Base-by-base conservation (phyloP, 495 filamentous ascomycete genomes). In the Neurospora sp. region DNA sequence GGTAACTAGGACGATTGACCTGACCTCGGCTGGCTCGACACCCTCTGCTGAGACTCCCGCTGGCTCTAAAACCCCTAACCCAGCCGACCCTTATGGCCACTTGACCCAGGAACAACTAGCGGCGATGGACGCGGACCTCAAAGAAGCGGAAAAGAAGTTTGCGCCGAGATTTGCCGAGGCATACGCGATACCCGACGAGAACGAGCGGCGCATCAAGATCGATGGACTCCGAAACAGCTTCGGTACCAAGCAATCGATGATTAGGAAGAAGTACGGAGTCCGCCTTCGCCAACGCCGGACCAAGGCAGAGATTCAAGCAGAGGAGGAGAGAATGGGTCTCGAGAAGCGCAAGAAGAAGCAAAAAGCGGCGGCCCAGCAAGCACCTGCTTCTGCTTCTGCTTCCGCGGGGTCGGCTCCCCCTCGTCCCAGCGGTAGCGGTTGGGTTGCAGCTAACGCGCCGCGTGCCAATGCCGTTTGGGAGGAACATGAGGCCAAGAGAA, bases 231-330 rank as follows among this genome's bases (percentile, higher is more conserved):
- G 83, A 10, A 85, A 84, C 44, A 80, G 79, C 37, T 85, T 84
- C 65, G 83, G 82, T 20, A 86, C 84, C 3, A 86, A 85, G 70
- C 83, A 86, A 61, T 84, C 83, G 44, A 84, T 82, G 73, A 83
- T 85, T 31, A 79, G 83, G 7, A 84, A 84, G 73, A 86, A 84
- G 61, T 86, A 83, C 53, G 84, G 83, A 27, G 82, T 86, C 3
- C 79, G 81, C 8, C 79, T 86, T n/a, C 79, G 84, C 8, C 79
- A 84, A 31, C 73, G 83, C n/a, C 79, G 82, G 1, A 84, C 81
- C 2, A 82, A 79, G 73, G 80, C 80, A 1, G 82, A 84, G 69
- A 85, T 85, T n/a, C 70, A 76, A 10, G 78, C 80, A 8, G 82
- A 86, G 70, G 76, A 76, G 41, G 78, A 79, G 8, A 81, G 83